Percentiles rank a stretch among this genome's conserved stretches.
Conservation (phyloP, 1,139 yeast genomes). For the Debaryomyces udenii region DNA sequence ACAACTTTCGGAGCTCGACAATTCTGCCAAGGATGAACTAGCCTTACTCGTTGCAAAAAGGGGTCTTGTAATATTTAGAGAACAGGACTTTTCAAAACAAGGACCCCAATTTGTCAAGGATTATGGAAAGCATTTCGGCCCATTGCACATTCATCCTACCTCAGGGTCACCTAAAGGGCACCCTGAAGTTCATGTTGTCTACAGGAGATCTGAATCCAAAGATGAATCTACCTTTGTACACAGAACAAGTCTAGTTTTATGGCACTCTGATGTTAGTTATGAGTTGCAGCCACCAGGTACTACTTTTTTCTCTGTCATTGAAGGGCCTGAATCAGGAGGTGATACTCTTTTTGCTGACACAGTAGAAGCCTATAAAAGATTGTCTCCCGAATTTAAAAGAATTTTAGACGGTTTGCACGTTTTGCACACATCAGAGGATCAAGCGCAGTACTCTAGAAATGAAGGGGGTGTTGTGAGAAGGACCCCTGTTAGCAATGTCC, state of each 20-base stretch:
- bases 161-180: constrained; percentile 63
- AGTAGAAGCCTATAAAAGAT: constrained; percentile 61
- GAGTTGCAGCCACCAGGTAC: constrained; percentile 69
- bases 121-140: constrained; percentile 65
- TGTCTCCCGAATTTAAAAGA: constrained; percentile 56
- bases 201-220: constrained; percentile 49
- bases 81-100: constrained; percentile 59
- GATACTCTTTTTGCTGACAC: constrained; percentile 68
- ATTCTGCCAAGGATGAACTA: constrained; percentile 59
- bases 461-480: constrained; percentile 49
- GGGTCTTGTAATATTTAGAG: constrained; percentile 66
- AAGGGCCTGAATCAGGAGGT: constrained; percentile 67
- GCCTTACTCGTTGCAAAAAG: constrained; percentile 64
- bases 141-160: constrained; percentile 73
- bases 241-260: constrained; percentile 38
- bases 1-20: constrained; percentile 53
- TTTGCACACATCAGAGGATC: constrained; percentile 66
- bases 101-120: constrained; percentile 56
- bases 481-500: constrained; percentile 47
- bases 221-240: constrained; percentile 34
- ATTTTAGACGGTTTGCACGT: constrained; percentile 56
- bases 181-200: constrained; percentile 63
- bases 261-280: constrained; percentile 74
- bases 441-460: constrained; percentile 51
- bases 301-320: constrained; percentile 60